phyloP scores from a whole-genome alignment of 2,329 filamentous ascomycete genomes.

The Aureobasidium sp. region DNA sequence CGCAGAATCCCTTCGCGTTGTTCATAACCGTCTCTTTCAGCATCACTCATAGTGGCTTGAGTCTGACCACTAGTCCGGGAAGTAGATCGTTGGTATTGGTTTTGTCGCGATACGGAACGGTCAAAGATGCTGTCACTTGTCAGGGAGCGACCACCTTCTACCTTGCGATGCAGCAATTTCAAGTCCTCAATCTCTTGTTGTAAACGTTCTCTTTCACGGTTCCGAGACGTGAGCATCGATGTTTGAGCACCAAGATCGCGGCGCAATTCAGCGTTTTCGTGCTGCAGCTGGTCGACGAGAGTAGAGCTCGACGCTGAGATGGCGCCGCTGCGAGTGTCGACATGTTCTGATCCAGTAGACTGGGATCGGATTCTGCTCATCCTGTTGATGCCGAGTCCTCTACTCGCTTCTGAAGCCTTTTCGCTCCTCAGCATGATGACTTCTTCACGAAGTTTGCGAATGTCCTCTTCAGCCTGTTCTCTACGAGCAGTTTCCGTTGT shows the following conservation, averaged over 20 bases:
- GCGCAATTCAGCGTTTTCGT: constrained; percentile 86
- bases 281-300: constrained; percentile 77
- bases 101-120: constrained; percentile 78
- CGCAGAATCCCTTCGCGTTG: constrained; percentile 73
- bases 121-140: constrained; percentile 87
- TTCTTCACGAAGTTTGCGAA: constrained; percentile 74
- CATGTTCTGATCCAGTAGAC: constrained; percentile 29
- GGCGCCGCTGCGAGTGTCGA: constrained; percentile 27
- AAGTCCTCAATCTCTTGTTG: constrained; percentile 97
- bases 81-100: constrained; percentile 56
- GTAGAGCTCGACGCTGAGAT: constrained; percentile 56
- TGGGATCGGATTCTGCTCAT: constrained; percentile 32
- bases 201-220: constrained; percentile 86
- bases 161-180: constrained; percentile 75
- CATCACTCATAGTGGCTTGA: constrained; percentile 60
- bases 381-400: constrained; percentile 21
- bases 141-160: constrained; percentile 49
- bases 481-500: constrained; percentile 84
- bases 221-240: constrained; percentile 93
- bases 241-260: constrained; percentile 92
- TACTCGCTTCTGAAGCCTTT: constrained; percentile 27
- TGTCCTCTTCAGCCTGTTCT: constrained; percentile 86
- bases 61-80: constrained; percentile 66
- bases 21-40: constrained; percentile 79
- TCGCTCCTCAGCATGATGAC: constrained; percentile 48